These are phyloP conservation scores for Inonotus obliquus DNA, from an alignment of 1,284 basidiomycete species.

Conservation along the genomic window DNA sequence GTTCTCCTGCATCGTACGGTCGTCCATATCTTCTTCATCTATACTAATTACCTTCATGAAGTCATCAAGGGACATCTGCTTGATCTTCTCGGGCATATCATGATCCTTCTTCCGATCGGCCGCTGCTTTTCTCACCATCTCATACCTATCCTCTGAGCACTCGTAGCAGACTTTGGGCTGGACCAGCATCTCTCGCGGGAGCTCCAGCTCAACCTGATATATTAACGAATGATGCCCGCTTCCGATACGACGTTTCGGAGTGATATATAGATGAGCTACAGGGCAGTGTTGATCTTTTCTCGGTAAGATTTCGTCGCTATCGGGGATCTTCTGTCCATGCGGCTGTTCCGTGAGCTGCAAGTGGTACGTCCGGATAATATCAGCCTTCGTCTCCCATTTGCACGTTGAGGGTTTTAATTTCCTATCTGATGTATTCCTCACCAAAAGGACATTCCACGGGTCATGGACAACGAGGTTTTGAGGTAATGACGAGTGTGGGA, in stretches of 20 bases:
- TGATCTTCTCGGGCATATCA: background rate
- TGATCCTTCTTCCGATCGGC: background rate
- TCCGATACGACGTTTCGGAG: slow-evolving; percentile 20
- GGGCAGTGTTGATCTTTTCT: slow-evolving; percentile 3
- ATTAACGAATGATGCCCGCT: slow-evolving; percentile 25
- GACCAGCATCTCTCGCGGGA: slow-evolving; percentile 23
- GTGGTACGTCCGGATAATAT: slow-evolving; percentile 19
- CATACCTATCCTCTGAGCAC: slow-evolving; percentile 1
- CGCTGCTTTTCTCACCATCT: background rate
- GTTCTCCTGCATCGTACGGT: background rate
- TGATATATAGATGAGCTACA: slow-evolving; percentile 26
- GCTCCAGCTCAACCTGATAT: slow-evolving; percentile 25
- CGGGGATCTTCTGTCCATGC: background rate
- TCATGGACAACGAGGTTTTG: slow-evolving; percentile 27
- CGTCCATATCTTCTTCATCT: background rate
- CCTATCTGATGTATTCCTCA: background rate
- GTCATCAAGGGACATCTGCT: background rate
- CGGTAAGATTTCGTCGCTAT: background rate
- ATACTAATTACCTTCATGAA: background rate
- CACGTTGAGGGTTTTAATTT: background rate
- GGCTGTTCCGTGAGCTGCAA: slow-evolving; percentile 16
- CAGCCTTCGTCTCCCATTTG: slow-evolving; percentile 14
- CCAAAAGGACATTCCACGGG: slow-evolving; percentile 21
- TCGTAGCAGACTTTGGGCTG: slow-evolving; percentile 16
- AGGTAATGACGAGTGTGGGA: slow-evolving; percentile 25